phyloP scores from a whole-genome alignment of 805 yeast species.

The Ogataea neopini region DNA sequence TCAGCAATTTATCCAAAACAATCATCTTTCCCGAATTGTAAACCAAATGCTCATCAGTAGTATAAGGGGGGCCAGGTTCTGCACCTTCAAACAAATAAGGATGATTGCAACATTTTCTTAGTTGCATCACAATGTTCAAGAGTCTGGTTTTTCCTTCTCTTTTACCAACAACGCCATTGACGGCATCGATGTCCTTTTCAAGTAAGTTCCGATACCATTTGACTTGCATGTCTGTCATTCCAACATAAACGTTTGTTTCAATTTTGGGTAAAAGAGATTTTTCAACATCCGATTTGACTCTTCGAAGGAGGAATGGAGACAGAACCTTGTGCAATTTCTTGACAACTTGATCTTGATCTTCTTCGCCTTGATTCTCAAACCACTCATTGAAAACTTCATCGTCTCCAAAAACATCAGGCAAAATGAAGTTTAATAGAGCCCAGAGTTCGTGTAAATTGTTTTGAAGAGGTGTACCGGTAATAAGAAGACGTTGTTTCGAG shows the following conservation, averaged over 20 bases:
- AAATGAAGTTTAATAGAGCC: slow-evolving; percentile 86
- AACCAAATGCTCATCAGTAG: slow-evolving; percentile 94
- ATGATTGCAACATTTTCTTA: slow-evolving; percentile 95
- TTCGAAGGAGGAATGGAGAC: slow-evolving; percentile 82
- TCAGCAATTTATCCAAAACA: slow-evolving; percentile 78
- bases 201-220: slow-evolving; percentile 87
- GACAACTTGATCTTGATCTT: slow-evolving; percentile 81
- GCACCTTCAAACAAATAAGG: slow-evolving; percentile 99
- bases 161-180: slow-evolving; percentile 93
- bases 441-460: slow-evolving; percentile 94
- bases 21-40: slow-evolving; percentile 89
- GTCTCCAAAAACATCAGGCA: slow-evolving; percentile 95
- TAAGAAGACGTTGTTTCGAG: slow-evolving; percentile 78
- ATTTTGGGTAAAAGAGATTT: slow-evolving; percentile 86
- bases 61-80: slow-evolving; percentile 97
- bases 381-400: slow-evolving; percentile 88
- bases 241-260: slow-evolving; percentile 86
- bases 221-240: slow-evolving; percentile 94
- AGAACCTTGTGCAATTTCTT: slow-evolving; percentile 86
- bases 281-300: slow-evolving; percentile 93
- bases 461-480: slow-evolving; percentile 96
- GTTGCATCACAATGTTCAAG: slow-evolving; percentile 93
- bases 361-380: slow-evolving; percentile 69
- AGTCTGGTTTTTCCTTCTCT: slow-evolving; percentile 90
- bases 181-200: slow-evolving; percentile 94